A percentile compares a stretch with the other conserved stretches of the same genome.
Evolutionary conservation across 352 stramenopile species (phyloP).

Genomic region (Globisporangium megalacanthum): DNA sequence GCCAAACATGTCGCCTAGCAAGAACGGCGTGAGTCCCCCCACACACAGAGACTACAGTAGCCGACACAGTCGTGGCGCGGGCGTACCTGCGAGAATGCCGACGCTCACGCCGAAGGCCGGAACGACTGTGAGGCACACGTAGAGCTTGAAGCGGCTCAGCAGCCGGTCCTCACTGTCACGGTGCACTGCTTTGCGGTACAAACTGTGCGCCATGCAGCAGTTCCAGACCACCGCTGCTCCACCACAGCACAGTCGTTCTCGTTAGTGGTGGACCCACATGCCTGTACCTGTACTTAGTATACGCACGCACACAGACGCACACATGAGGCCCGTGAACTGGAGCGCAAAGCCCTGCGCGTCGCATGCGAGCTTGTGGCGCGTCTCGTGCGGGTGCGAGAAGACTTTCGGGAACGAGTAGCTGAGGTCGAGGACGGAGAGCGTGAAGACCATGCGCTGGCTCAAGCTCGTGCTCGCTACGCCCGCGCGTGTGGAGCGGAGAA

Average conservation of each 20-base stretch:
- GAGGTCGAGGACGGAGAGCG: slow-evolving; percentile 62
- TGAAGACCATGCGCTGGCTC: slow-evolving; percentile 68
- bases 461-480: slow-evolving; percentile 23
- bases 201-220: slow-evolving; percentile 60
- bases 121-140: slow-evolving; percentile 41
- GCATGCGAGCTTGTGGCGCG: slow-evolving; percentile 22
- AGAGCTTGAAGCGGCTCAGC: slow-evolving; percentile 53
- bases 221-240: slow-evolving; percentile 56
- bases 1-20: slow-evolving; percentile 17
- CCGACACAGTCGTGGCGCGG: neutral
- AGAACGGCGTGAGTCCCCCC: neutral
- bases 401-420: slow-evolving; percentile 46
- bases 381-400: slow-evolving; percentile 24
- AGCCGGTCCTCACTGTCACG: slow-evolving; percentile 60
- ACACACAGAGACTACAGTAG: neutral
- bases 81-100: slow-evolving; percentile 28
- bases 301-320: slow-evolving; percentile 14
- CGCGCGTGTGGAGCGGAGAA: slow-evolving; percentile 20
- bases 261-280: neutral
- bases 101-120: slow-evolving; percentile 32
- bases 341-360: slow-evolving; percentile 51
- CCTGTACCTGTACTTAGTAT: no score
- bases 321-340: slow-evolving; percentile 48
- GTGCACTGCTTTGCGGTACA: slow-evolving; percentile 63
- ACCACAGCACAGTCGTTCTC: no score